Evolutionary conservation across 208 protist genomes (phyloP), one percentile per base, ranked within the genome.

Genomic region (Lotmaria passim): DNA sequence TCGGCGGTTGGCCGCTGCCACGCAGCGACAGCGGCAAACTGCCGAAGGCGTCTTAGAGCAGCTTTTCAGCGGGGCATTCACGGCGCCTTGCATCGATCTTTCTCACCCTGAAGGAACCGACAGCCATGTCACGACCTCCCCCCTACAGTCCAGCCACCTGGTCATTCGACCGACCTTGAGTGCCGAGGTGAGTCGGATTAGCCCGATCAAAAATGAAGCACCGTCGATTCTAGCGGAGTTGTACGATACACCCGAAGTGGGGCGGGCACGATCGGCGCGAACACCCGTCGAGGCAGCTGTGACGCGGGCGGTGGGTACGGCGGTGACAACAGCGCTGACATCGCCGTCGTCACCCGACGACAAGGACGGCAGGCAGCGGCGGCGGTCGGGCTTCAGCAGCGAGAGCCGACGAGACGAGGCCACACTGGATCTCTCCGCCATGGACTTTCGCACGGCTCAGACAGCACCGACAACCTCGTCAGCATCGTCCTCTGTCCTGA

Each of bases 181-280:
- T 10, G 33, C 70, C 0, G 81, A 85, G 28, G 65, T 86, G 21
- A 89, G 77, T 36, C 62, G 61, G 38, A 81, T 89, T 63, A 89
- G 80, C 51, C 53, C 75, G 33, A 82, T 86, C 36, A 70, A 73
- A n/a, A 78, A 69, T 17, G 81, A 86, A 28, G 63, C 66, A 19
- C 43, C 72, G 15, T 86, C 81, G 8, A 55, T 82, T 14, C 41
- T 86, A 0, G 69, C 47, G 14, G 81, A 82, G 4, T 59, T 81
- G 21, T 85, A 81, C 67, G 63, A 67, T 30, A 64, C 72, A 28
- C 67, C 67, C 26, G 60, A 58, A 21, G 41, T 2, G 10, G 23
- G 57, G n/a, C 44, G 39, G 0, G n/a, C 34, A 1, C 43, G 36
- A 52, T 31, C 12, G 5, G 17, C 24, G n/a, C 26, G 52, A 0